Evolutionary conservation across 139 green algal genomes (phyloP).

Genomic region (Axilococcus clingmanii): DNA sequence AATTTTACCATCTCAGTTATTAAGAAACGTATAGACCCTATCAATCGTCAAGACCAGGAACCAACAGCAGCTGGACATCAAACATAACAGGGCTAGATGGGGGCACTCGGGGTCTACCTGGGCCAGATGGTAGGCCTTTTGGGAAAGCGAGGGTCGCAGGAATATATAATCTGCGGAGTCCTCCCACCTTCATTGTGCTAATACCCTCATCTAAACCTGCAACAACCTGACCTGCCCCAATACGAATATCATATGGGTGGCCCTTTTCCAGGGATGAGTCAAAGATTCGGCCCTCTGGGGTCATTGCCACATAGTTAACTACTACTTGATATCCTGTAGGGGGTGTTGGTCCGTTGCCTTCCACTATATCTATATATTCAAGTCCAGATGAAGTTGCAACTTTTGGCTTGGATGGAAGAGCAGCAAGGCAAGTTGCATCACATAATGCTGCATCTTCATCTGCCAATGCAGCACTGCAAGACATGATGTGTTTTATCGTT

Average conservation of each 20-base stretch:
- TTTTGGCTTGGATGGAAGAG: constrained; percentile 32
- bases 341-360: constrained; percentile 56
- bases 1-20: no score
- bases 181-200: constrained; percentile 73
- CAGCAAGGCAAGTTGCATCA: constrained; percentile 42
- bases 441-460: constrained; percentile 43
- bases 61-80: constrained; percentile 85
- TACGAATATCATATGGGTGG: constrained; percentile 79
- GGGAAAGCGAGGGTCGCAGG: constrained; percentile 86
- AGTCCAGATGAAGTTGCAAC: constrained; percentile 68
- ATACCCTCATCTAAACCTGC: constrained; percentile 86
- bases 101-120: constrained; percentile 59
- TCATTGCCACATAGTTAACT: constrained; percentile 87
- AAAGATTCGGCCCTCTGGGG: constrained; percentile 62
- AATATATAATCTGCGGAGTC: constrained; percentile 84
- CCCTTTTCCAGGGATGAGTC: constrained; percentile 76
- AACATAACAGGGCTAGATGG: constrained; percentile 62
- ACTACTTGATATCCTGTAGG: constrained; percentile 63
- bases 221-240: constrained; percentile 58
- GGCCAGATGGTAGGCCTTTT: constrained; percentile 65
- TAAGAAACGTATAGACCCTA: no score
- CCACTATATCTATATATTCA: constrained; percentile 79
- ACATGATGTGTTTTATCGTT: background rate
- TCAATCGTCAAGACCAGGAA: constrained; percentile 69
- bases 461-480: constrained; percentile 2